phyloP scores from a whole-genome alignment of 169 alveolate genomes.

The Plasmodium gonderi region DNA sequence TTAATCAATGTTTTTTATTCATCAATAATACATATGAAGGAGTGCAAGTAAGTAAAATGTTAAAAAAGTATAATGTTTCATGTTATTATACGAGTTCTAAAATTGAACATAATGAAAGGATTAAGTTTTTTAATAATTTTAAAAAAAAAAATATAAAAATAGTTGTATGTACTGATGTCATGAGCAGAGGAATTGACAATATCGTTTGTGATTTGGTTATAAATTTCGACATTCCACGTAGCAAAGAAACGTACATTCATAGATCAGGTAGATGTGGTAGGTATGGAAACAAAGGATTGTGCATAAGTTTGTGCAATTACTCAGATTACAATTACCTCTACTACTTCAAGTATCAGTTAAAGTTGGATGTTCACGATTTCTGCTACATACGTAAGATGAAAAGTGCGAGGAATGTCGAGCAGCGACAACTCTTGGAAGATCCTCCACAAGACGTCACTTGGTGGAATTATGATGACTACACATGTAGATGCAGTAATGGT shows the following conservation, averaged over 20 bases:
- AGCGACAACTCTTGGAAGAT: not conserved
- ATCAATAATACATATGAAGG: conserved; percentile 66
- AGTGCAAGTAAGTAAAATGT: conserved; percentile 55
- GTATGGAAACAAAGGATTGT: conserved; percentile 87
- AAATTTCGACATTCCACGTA: conserved; percentile 90
- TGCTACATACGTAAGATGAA: conserved; percentile 4
- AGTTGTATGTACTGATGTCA: conserved; percentile 91
- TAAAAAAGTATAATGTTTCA: conserved; percentile 66
- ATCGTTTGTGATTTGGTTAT: conserved; percentile 90
- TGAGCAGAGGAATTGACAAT: conserved; percentile 92
- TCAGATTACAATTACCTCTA: conserved; percentile 47
- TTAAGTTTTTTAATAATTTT: conserved; percentile 37
- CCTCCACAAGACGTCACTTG: not conserved
- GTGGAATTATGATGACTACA: not conserved
- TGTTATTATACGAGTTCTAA: conserved; percentile 81
- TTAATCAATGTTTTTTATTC: conserved; percentile 36
- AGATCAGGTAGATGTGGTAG: conserved; percentile 93
- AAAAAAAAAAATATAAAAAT: conserved; percentile 76
- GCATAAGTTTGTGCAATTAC: conserved; percentile 83
- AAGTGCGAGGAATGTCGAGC: not conserved
- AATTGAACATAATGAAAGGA: conserved; percentile 77
- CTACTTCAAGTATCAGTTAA: conserved; percentile 36
- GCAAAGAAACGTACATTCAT: conserved; percentile 90
- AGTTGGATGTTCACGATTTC: conserved; percentile 26
- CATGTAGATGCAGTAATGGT: not conserved